A percentile compares a stretch with the other conserved stretches of the same genome.
These are phyloP conservation scores for Escovopsis sp. DNA, from an alignment of 2,329 filamentous ascomycete genomes.

Conservation along the genomic window DNA sequence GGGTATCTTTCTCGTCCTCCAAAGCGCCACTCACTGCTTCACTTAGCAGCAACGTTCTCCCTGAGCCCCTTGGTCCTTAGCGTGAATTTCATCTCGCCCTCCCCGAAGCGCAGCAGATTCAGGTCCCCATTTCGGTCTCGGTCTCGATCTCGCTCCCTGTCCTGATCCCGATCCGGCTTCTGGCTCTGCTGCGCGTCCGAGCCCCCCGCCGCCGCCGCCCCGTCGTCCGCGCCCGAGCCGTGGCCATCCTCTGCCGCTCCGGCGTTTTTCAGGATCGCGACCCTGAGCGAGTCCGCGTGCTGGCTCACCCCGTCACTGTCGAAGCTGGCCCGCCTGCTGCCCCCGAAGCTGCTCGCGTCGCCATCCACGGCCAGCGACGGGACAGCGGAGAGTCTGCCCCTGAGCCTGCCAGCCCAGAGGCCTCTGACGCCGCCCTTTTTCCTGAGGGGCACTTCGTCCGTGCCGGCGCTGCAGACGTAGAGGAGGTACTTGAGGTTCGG, in stretches of 20 bases:
- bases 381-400: constrained; percentile 18
- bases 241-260: constrained; percentile 1
- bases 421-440: constrained; percentile 48
- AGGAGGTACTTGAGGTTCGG: constrained; percentile 89
- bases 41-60: constrained; percentile 24
- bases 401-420: constrained; percentile 35
- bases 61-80: constrained; percentile 41
- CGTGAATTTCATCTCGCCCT: constrained; percentile 31
- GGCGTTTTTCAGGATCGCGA: constrained; percentile 16
- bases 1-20: not conserved
- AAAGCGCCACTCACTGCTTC: not conserved
- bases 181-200: not conserved
- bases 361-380: constrained; percentile 12
- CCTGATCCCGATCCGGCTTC: not conserved
- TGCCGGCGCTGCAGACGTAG: constrained; percentile 76
- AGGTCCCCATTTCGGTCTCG: constrained; percentile 11
- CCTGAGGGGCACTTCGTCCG: constrained; percentile 43
- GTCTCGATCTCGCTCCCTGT: no score
- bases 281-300: constrained; percentile 27
- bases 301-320: constrained; percentile 27
- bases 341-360: constrained; percentile 22
- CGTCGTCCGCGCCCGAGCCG: constrained; percentile 2
- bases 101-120: constrained; percentile 29
- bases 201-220: not conserved
- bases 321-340: constrained; percentile 27